These are phyloP conservation scores for Gossypium bickii DNA, from an alignment of 345 rosid species.

Conservation along the genomic window DNA sequence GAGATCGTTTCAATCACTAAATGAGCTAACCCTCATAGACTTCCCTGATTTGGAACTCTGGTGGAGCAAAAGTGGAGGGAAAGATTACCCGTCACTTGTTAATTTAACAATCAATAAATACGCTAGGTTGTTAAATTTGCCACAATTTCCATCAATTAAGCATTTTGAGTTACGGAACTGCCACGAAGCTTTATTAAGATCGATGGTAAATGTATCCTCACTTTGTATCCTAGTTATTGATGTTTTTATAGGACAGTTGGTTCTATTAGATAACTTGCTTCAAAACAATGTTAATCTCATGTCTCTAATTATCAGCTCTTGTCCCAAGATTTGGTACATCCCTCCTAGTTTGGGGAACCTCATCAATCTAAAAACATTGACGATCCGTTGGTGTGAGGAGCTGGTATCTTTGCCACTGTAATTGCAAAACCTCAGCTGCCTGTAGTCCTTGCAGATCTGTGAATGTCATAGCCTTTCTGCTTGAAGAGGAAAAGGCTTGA, in stretches of 20 bases:
- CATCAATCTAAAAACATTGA: conserved; percentile 12
- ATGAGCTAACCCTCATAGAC: conserved; percentile 14
- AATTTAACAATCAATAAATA: conserved; percentile 18
- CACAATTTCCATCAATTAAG: conserved; percentile 10
- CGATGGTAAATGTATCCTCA: neutral
- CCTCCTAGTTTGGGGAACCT: conserved; percentile 10
- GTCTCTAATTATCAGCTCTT: conserved; percentile 14
- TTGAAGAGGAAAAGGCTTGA: too few species aligned
- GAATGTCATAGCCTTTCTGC: conserved; percentile 15
- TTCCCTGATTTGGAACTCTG: neutral
- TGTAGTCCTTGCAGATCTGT: conserved; percentile 14
- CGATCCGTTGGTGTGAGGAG: conserved; percentile 19
- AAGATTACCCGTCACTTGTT: conserved; percentile 12
- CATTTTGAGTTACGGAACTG: conserved; percentile 15
- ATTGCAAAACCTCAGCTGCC: neutral
- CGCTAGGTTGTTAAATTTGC: conserved; percentile 17
- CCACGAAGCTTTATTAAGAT: neutral
- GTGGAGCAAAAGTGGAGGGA: conserved; percentile 14
- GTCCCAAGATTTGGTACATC: conserved; percentile 12
- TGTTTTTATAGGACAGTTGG: neutral
- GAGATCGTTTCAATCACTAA: conserved; percentile 12
- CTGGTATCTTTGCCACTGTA: conserved; percentile 12
- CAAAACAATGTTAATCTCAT: neutral
- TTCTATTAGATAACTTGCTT: neutral
- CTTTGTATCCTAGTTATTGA: conserved; percentile 5